A percentile compares a stretch with the other conserved stretches of the same genome.
Evolutionary conservation across 2,329 filamentous ascomycete genomes (phyloP).

Genomic region (Ceratocystiopsis minuta): DNA sequence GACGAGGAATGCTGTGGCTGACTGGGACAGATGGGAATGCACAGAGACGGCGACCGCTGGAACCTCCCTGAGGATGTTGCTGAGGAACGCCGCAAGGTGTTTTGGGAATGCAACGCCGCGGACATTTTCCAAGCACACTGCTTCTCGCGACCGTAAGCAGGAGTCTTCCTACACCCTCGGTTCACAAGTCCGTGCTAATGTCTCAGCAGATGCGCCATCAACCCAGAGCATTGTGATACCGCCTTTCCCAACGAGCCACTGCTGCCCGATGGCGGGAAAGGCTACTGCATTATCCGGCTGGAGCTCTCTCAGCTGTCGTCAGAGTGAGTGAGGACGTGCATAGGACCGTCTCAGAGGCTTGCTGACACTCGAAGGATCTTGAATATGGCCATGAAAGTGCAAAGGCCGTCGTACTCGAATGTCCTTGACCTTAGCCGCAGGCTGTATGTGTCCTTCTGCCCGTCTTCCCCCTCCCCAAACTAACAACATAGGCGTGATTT

Average conservation of each 20-base stretch:
- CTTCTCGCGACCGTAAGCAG: constrained; percentile 2
- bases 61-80: not conserved
- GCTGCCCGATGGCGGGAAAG: not conserved
- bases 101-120: constrained; percentile 4
- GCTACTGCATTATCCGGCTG: not conserved
- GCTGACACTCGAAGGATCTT: not conserved
- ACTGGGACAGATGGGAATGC: not conserved
- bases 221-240: constrained; percentile 3
- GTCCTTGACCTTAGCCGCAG: not conserved
- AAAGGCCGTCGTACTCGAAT: constrained; percentile 1
- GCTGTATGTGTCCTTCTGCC: not conserved
- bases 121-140: constrained; percentile 4
- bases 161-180: too few relatives aligned
- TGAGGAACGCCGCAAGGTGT: constrained; percentile 3
- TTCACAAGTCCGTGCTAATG: too few relatives aligned
- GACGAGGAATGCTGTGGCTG: too few relatives aligned
- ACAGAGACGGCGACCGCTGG: constrained; percentile 1
- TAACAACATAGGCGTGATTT: not conserved
- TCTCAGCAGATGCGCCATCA: constrained; percentile 1
- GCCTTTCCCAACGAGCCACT: not conserved
- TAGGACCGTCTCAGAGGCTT: too few relatives aligned
- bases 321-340: not conserved
- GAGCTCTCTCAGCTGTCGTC: constrained; percentile 1
- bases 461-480: not conserved
- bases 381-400: constrained; percentile 4